Base-by-base conservation (phyloP, 352 stramenopile species). In the Pythium diclinum region DNA sequence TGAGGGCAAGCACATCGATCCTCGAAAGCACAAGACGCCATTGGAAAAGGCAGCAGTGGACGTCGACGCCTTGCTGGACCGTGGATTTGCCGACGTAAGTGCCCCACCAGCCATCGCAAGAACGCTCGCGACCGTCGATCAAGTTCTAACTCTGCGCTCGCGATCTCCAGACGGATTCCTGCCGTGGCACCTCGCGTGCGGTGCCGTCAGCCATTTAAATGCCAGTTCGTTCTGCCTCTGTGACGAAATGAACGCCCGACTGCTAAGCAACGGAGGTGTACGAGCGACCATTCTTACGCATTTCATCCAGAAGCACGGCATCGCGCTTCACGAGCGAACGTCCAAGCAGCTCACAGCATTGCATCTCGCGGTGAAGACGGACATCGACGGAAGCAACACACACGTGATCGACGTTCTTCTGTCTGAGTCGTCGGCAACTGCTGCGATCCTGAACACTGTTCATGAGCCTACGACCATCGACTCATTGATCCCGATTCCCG, bases 121-220 rank as follows among this genome's bases (percentile, higher is more conserved):
- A n/a, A 67, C 76, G 34, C 59, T 87, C 8, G 69, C 78, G 3
- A 77, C 33, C 30, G 30, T 58, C 1, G 63, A 76, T 2, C 51
- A 85, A 19, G 59, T 91, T 1, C 52, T 89, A 0, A 51, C 54
- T 1, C 74, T 28, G 10, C 14, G 4, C 2, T 68, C 62, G 9
- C n/a, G n/a, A 23, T 8, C 59, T 17, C 59, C 46, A 0, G 65
- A 65, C 10, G 77, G 73, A 0, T 77, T 88, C 23, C 52, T 87
- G 17, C 81, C 85, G 5, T 87, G 78, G 69, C 81, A 91, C 36
- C 79, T 91, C 56, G 63, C 83, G 0, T 91, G 85, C 59, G 85
- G 85, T 17, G 85, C 71, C 0, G 76, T 73, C 62, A 63, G 68
- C 7, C 69, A 87, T 14, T 67, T 81, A 0, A 71, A 72, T 34